Evolutionary conservation across 768 basidiomycete genomes (phyloP).

Genomic region (Lactarius vividus): DNA sequence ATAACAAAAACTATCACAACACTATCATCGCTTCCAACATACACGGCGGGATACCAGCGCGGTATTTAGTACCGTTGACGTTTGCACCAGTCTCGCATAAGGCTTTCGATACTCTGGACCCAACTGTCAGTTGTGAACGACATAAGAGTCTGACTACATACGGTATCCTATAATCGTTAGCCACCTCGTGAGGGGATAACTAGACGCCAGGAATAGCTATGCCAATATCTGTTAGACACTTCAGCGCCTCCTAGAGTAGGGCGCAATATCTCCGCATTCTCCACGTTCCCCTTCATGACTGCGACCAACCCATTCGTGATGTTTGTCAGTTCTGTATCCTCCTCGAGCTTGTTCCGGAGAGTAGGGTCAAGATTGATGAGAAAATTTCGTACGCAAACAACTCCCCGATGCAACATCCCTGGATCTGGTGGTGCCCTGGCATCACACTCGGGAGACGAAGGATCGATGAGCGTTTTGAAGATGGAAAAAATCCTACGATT

Average conservation of each 20-base stretch:
- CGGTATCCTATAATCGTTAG: conserved; percentile 1
- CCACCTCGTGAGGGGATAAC: not conserved
- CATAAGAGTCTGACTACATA: not conserved
- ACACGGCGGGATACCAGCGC: not conserved
- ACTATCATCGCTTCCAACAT: not conserved
- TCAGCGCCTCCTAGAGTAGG: conserved; percentile 54
- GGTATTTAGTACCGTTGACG: not conserved
- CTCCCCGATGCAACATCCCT: conserved; percentile 74
- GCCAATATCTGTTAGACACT: conserved; percentile 37
- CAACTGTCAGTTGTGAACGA: not conserved
- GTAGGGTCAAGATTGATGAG: conserved; percentile 44
- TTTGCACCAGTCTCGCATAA: not conserved
- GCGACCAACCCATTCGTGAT: conserved; percentile 51
- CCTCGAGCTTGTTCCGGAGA: conserved; percentile 43
- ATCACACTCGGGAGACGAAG: conserved; percentile 42
- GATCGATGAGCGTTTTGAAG: conserved; percentile 66
- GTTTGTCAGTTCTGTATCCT: conserved; percentile 52
- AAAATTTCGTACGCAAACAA: conserved; percentile 71
- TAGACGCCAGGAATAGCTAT: conserved; percentile 14
- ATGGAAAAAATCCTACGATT: conserved; percentile 62
- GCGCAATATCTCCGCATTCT: conserved; percentile 41
- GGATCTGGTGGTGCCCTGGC: conserved; percentile 41
- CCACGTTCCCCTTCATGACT: conserved; percentile 44
- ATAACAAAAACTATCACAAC: not conserved
- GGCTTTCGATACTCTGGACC: not conserved